Conservation (phyloP, 1,284 basidiomycete genomes). For the Omphalotus olearius region DNA sequence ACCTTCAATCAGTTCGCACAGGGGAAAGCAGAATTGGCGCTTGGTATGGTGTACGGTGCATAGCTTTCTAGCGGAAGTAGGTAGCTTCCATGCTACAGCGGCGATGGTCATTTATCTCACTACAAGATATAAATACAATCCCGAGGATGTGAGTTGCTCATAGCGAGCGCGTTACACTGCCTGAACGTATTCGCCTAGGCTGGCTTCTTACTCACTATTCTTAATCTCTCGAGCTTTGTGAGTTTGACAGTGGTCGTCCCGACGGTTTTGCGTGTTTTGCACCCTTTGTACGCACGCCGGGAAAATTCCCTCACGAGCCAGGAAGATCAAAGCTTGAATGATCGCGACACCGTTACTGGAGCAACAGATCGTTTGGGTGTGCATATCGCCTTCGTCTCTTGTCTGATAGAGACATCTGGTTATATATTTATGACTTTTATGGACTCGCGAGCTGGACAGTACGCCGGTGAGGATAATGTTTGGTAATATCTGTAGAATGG, state of each 20-base stretch:
- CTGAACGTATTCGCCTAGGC: not conserved
- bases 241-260: slow-evolving; percentile 4
- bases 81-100: slow-evolving; percentile 15
- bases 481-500: not conserved
- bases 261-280: not conserved
- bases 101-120: slow-evolving; percentile 25
- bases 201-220: slow-evolving; percentile 6
- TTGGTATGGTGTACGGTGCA: slow-evolving; percentile 25
- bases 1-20: slow-evolving; percentile 18
- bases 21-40: slow-evolving; percentile 26
- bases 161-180: not conserved
- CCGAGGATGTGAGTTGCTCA: slow-evolving; percentile 4
- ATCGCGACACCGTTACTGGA: not conserved
- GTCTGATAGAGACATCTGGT: slow-evolving; percentile 15
- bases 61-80: slow-evolving; percentile 19
- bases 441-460: slow-evolving; percentile 15
- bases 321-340: not conserved
- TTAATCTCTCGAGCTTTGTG: not conserved
- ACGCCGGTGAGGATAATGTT: slow-evolving; percentile 9
- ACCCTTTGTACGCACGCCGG: slow-evolving; percentile 1
- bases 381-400: slow-evolving; percentile 23
- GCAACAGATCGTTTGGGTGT: slow-evolving; percentile 27
- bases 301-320: not conserved
- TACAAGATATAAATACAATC: slow-evolving; percentile 8
- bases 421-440: slow-evolving; percentile 19